Evolutionary conservation across 805 yeast species (phyloP).

Genomic region (Candida fluviatilis): DNA sequence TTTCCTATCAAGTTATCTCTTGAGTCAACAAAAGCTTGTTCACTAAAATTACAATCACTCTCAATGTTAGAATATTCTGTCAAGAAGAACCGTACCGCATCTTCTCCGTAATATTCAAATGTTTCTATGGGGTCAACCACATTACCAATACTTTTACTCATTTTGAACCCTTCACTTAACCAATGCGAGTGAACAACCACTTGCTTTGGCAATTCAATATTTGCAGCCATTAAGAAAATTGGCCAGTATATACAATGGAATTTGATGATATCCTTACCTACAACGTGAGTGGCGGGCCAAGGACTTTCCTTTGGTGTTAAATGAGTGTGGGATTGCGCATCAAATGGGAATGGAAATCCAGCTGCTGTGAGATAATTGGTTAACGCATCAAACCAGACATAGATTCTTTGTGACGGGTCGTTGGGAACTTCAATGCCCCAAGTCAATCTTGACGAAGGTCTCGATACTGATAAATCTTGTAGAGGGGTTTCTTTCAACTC

Average conservation of each 20-base stretch:
- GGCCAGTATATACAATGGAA: conserved; percentile 97
- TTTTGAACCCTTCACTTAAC: conserved; percentile 83
- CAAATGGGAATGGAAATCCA: conserved; percentile 39
- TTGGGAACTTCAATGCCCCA: conserved; percentile 94
- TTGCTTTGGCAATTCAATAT: conserved; percentile 61
- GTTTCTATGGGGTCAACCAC: conserved; percentile 87
- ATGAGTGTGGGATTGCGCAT: conserved; percentile 8
- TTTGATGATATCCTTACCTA: conserved; percentile 87
- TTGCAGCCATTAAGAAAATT: conserved; percentile 80
- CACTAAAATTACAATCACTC: conserved; percentile 76
- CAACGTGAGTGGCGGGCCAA: conserved; percentile 76
- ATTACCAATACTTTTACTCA: conserved; percentile 91
- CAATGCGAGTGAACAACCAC: conserved; percentile 93
- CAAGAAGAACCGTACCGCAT: conserved; percentile 69
- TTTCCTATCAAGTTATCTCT: conserved; percentile 74
- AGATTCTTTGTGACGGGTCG: conserved; percentile 72
- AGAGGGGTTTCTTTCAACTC: conserved; percentile 51
- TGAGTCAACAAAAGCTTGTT: conserved; percentile 44
- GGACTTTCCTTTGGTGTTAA: conserved; percentile 15
- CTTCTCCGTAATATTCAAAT: conserved; percentile 61
- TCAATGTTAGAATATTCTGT: conserved; percentile 71
- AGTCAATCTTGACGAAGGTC: conserved; percentile 69
- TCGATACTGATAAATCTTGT: conserved; percentile 76
- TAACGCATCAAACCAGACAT: conserved; percentile 97
- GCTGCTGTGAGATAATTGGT: conserved; percentile 75